Conservation (phyloP, 1,284 basidiomycete genomes). For the Ceraceosorus guamensis region DNA sequence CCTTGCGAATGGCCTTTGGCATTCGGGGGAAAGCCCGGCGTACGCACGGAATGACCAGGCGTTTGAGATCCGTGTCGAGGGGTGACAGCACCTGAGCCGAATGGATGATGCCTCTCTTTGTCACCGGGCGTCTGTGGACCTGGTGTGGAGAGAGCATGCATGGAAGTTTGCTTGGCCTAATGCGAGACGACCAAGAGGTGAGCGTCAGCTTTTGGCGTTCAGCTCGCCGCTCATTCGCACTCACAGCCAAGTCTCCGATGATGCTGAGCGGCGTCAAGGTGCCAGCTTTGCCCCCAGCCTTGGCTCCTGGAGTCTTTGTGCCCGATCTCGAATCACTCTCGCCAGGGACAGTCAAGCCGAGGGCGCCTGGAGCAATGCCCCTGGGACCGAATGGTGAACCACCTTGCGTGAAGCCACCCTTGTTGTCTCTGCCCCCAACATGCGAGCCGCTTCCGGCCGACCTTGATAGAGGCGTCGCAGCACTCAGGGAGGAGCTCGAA, state of each 20-base stretch:
- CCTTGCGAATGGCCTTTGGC: background rate
- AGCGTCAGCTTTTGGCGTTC: background rate
- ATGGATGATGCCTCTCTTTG: conserved; percentile 34
- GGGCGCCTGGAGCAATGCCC: too few relatives aligned
- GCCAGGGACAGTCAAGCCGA: too few relatives aligned
- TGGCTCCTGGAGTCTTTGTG: conserved; percentile 28
- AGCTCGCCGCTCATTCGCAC: background rate
- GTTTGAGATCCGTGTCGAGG: conserved; percentile 31
- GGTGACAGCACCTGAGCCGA: conserved; percentile 40
- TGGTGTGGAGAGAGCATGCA: conserved; percentile 9
- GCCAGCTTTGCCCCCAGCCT: conserved; percentile 29
- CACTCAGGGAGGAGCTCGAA: background rate
- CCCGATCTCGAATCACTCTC: conserved; percentile 7
- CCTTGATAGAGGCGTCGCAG: too few relatives aligned
- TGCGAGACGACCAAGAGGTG: background rate
- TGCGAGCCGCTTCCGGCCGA: too few relatives aligned
- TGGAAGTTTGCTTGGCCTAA: conserved; percentile 27
- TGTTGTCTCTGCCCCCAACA: too few relatives aligned
- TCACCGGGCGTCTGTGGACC: conserved; percentile 18
- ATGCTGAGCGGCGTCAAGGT: conserved; percentile 40
- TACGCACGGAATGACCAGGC: conserved; percentile 19
- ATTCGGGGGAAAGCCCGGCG: conserved; percentile 4
- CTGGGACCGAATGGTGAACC: too few relatives aligned
- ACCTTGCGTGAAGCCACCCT: too few relatives aligned
- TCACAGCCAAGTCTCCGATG: conserved; percentile 43